These are phyloP conservation scores for Trypanosoma scelopori DNA, from an alignment of 208 protist species.

Conservation along the genomic window DNA sequence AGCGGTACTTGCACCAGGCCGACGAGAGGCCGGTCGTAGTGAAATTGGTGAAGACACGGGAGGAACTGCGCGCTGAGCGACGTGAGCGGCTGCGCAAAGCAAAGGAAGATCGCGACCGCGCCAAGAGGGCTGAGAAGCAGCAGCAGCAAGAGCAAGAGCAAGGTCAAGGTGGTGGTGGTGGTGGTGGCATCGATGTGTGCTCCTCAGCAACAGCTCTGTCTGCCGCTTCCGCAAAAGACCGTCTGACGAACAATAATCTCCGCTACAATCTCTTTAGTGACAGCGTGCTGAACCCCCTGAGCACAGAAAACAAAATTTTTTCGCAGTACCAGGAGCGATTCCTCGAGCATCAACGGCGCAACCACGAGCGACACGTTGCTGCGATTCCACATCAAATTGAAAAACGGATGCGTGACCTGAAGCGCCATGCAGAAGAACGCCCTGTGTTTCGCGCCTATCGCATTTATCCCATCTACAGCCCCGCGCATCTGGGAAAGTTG, in stretches of 20 bases:
- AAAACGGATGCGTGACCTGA: slow-evolving; percentile 53
- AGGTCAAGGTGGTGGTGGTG: background rate
- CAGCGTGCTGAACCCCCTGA: slow-evolving; percentile 73
- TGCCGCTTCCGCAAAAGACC: slow-evolving; percentile 33
- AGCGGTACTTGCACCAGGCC: slow-evolving; percentile 37
- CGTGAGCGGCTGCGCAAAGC: slow-evolving; percentile 60
- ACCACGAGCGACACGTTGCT: slow-evolving; percentile 77
- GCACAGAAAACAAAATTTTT: slow-evolving; percentile 58
- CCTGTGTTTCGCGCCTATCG: slow-evolving; percentile 72
- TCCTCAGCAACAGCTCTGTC: background rate
- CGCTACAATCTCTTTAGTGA: slow-evolving; percentile 54
- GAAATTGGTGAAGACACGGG: slow-evolving; percentile 54
- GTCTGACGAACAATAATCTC: slow-evolving; percentile 62
- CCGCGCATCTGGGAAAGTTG: slow-evolving; percentile 64
- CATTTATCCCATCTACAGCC: slow-evolving; percentile 59
- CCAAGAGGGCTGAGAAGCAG: slow-evolving; percentile 21
- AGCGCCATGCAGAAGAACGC: slow-evolving; percentile 54
- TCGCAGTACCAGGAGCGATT: slow-evolving; percentile 77
- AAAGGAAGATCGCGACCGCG: slow-evolving; percentile 38
- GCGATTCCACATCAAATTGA: slow-evolving; percentile 74
- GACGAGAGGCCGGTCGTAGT: slow-evolving; percentile 26
- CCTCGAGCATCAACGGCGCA: slow-evolving; percentile 71
- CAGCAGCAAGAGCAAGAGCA: slow-evolving; percentile 1
- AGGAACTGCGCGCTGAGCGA: slow-evolving; percentile 64
- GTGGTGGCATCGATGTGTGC: background rate